Evolutionary conservation across 305 asterid species (phyloP).

Genomic region (Caryopteris hybrid): DNA sequence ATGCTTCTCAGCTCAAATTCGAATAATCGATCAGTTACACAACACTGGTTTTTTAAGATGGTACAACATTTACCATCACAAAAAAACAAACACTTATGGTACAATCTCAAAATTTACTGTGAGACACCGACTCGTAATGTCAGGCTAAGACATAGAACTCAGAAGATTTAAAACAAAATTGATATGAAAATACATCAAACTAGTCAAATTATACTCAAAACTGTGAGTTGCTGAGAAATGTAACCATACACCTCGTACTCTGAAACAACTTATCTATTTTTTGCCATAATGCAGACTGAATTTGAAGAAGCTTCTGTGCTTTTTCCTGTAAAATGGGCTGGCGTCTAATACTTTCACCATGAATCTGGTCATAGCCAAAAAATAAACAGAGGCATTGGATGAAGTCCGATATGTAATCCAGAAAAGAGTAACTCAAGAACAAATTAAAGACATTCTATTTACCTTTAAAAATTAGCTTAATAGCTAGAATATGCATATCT

Average conservation of each 20-base stretch:
- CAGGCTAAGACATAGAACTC: neutral
- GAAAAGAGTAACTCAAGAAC: neutral
- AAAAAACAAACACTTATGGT: neutral
- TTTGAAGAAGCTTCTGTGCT: constrained; percentile 60
- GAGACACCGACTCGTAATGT: neutral
- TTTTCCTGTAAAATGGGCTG: constrained; percentile 60
- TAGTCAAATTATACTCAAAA: constrained; percentile 38
- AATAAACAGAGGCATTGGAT: neutral
- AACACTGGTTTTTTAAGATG: neutral
- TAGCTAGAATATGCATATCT: neutral
- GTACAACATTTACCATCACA: constrained; percentile 1
- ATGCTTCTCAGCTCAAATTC: neutral
- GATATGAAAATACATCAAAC: constrained; percentile 13
- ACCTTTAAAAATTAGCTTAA: neutral
- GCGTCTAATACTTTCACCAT: constrained; percentile 75
- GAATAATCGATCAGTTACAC: neutral
- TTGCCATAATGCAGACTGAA: constrained; percentile 79
- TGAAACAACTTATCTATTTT: constrained; percentile 70
- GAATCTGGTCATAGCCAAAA: constrained; percentile 49
- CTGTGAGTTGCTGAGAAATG: constrained; percentile 83
- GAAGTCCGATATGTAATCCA: neutral
- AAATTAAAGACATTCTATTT: neutral
- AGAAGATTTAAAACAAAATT: constrained; percentile 4
- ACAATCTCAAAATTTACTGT: neutral
- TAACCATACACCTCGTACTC: constrained; percentile 74